Evolutionary conservation across 2,329 filamentous ascomycete genomes (phyloP), one percentile per base, ranked within the genome.

Genomic region (Epichloe uncinata): DNA sequence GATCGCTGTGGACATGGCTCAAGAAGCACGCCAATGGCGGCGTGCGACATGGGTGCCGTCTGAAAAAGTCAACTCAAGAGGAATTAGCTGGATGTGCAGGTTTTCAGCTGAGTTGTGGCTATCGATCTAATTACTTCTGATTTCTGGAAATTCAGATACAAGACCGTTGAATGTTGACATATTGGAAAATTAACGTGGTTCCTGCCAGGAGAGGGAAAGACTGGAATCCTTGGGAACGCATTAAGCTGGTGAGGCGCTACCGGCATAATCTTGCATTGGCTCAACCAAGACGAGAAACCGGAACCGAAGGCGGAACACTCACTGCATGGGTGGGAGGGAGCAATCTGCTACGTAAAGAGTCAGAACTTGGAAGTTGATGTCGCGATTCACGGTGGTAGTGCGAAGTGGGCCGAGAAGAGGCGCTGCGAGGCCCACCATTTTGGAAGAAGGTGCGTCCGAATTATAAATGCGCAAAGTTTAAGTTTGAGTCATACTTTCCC

Each of bases 1-100:
- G 91, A 59, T 96, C 90, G 55, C 85, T 94, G 62, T 96, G 91
- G 2, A 94, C 81, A 75, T 97, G 91, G 65, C 86, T 94, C 26
- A 97, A 73, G 61, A 97, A 95, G 63, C 85, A 93, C 15, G 86
- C 89, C 50, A 93, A 67, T 0, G 88, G 85, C 4, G 84, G 75
- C 15, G 67, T 74, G 15, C 66, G 66, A 5, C 70, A 70, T 4
- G 71, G 67, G 44, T 73, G 72, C 15, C 67, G 69, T 22, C 86
- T 79, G 59, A 96, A 96, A 69, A 82, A 88, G 66, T 96, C 90
- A 55, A 96, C 83, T 86, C n/a, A 16, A 44, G 36, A 38, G 4
- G 8, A 18, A 22, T 50, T 15, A 50, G 49, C 18, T 26, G 11
- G n/a, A 26, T 0, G 13, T 18, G 4, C 15, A 11, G n/a, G 38